phyloP scores from a whole-genome alignment of 371 early-diverging fungal genomes.

The Lichtheimia corymbifera region DNA sequence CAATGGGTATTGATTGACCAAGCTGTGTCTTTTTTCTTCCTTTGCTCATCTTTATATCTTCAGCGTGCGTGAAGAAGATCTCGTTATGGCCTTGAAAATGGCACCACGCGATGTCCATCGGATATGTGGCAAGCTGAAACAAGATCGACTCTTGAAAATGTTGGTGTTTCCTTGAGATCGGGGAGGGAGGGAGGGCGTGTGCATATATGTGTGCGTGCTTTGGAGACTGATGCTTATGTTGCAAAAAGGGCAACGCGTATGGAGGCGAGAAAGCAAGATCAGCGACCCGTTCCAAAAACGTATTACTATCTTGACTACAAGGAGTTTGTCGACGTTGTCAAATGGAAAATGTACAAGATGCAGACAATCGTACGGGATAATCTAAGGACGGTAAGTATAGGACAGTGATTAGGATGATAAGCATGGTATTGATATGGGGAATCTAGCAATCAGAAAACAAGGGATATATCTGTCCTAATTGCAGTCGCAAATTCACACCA shows the following conservation, averaged over 20 bases:
- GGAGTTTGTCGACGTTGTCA: constrained; percentile 90
- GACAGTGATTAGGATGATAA: not conserved
- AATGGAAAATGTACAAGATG: constrained; percentile 89
- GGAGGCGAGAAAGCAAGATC: constrained; percentile 69
- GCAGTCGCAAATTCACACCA: constrained; percentile 55
- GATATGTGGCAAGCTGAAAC: constrained; percentile 77
- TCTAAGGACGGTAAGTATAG: constrained; percentile 60
- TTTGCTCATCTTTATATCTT: too few species aligned
- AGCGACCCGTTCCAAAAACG: constrained; percentile 65
- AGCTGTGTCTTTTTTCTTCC: too few species aligned
- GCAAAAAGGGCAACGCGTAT: constrained; percentile 53
- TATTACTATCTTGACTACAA: constrained; percentile 92
- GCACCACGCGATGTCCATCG: constrained; percentile 74
- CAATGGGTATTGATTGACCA: constrained; percentile 38
- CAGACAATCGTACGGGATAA: constrained; percentile 69
- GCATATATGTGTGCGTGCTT: not conserved
- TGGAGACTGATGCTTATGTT: not conserved
- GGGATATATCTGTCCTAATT: constrained; percentile 70
- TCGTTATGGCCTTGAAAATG: constrained; percentile 69
- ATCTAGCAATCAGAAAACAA: constrained; percentile 68
- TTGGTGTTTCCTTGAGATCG: constrained; percentile 22
- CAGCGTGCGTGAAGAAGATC: constrained; percentile 74
- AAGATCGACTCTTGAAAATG: constrained; percentile 78
- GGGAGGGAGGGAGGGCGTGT: too few species aligned
- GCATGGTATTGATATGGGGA: not conserved